phyloP scores from a whole-genome alignment of 2,329 filamentous ascomycete genomes.

The Lachnellula suecica region DNA sequence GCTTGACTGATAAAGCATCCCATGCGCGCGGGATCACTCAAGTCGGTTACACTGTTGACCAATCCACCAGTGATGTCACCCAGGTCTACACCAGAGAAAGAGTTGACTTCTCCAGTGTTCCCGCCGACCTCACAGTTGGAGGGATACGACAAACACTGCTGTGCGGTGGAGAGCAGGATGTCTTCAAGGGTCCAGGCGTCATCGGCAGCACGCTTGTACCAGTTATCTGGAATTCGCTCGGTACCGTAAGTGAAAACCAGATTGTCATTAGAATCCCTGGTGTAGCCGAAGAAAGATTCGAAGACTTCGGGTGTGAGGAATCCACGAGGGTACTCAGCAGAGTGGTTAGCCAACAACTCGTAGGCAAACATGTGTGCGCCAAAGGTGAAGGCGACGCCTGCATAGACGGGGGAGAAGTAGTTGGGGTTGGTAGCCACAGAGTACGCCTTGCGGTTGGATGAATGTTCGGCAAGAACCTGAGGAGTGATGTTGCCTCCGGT shows the following conservation, averaged over 20 bases:
- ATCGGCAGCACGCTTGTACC: slow-evolving; percentile 26
- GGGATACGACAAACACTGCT: slow-evolving; percentile 33
- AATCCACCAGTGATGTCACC: slow-evolving; percentile 38
- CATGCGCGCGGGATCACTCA: slow-evolving; percentile 10
- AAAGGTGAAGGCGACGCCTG: slow-evolving; percentile 25
- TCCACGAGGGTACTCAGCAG: slow-evolving; percentile 15
- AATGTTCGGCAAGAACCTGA: slow-evolving; percentile 16
- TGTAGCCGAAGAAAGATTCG: slow-evolving; percentile 16
- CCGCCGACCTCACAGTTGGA: slow-evolving; percentile 41
- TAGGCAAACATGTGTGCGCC: slow-evolving; percentile 29
- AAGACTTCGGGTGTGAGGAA: slow-evolving; percentile 12
- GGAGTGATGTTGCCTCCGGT: slow-evolving; percentile 15
- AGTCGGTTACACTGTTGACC: slow-evolving; percentile 38
- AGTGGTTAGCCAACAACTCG: slow-evolving; percentile 31
- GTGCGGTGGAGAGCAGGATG: slow-evolving; percentile 34
- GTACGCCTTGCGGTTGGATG: slow-evolving; percentile 21
- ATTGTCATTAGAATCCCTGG: slow-evolving; percentile 7
- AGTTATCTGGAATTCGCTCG: slow-evolving; percentile 19
- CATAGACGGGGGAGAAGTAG: slow-evolving; percentile 31
- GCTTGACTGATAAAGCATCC: slow-evolving; percentile 14
- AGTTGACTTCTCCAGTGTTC: slow-evolving; percentile 50
- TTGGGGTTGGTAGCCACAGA: slow-evolving; percentile 33
- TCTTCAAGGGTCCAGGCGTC: slow-evolving; percentile 42
- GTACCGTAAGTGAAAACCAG: slow-evolving; percentile 10
- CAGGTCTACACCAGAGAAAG: slow-evolving; percentile 47